Conservation (phyloP, 2,329 filamentous ascomycete genomes). For the Shiraia sp. region DNA sequence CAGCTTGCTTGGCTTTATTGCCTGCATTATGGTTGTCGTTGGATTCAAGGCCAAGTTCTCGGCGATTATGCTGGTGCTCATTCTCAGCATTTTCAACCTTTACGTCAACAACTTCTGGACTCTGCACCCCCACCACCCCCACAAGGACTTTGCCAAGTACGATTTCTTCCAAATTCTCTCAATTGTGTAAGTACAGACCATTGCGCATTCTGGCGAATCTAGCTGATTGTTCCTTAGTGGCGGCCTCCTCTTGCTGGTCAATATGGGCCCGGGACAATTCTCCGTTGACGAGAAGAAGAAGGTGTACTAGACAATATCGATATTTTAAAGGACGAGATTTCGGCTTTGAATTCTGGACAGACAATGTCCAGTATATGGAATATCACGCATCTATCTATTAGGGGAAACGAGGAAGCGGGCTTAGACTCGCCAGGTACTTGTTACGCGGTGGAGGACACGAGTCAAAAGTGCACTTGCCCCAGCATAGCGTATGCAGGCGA, state of each 20-base stretch:
- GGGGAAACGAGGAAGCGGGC: no score
- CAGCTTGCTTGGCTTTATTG: slow-evolving; percentile 81
- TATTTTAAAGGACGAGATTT: slow-evolving; percentile 21
- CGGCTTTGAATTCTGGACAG: slow-evolving; percentile 19
- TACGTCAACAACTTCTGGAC: slow-evolving; percentile 99
- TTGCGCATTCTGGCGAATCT: neutral
- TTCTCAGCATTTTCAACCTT: slow-evolving; percentile 95
- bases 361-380: slow-evolving; percentile 26
- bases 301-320: slow-evolving; percentile 71
- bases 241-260: slow-evolving; percentile 92
- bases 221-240: slow-evolving; percentile 57
- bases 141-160: slow-evolving; percentile 99
- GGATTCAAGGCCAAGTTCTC: slow-evolving; percentile 99
- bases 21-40: slow-evolving; percentile 97
- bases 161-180: slow-evolving; percentile 99
- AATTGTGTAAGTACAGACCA: slow-evolving; percentile 72
- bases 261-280: slow-evolving; percentile 97
- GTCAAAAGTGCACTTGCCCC: slow-evolving; percentile 19
- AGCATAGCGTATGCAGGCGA: slow-evolving; percentile 21
- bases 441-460: slow-evolving; percentile 1
- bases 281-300: slow-evolving; percentile 99
- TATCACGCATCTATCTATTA: slow-evolving; percentile 20
- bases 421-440: no score
- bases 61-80: slow-evolving; percentile 90
- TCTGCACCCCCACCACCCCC: slow-evolving; percentile 96